Evolutionary conservation across 208 protist species (phyloP).

Genomic region (Wallacemonas sp.): DNA sequence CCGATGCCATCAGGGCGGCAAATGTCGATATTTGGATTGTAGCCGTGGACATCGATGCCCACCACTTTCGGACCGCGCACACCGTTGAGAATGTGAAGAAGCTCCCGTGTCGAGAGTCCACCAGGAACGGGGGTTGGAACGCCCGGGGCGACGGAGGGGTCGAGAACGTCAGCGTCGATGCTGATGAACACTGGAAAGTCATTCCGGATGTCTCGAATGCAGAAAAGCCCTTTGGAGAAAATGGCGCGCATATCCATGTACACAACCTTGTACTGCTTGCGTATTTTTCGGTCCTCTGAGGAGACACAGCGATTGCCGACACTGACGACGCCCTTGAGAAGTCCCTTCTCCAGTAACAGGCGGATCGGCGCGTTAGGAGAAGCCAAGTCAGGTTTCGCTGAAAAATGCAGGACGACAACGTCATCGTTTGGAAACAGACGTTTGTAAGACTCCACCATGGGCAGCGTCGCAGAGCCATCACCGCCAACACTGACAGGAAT

Average conservation of each 20-base stretch:
- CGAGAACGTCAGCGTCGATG: slow-evolving; percentile 76
- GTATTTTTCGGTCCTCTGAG: slow-evolving; percentile 59
- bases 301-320: slow-evolving; percentile 75
- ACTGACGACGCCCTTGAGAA: slow-evolving; percentile 79
- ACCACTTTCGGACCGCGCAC: slow-evolving; percentile 78
- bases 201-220: slow-evolving; percentile 85
- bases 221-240: slow-evolving; percentile 80
- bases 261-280: slow-evolving; percentile 78
- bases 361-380: slow-evolving; percentile 44
- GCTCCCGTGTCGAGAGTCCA: slow-evolving; percentile 72
- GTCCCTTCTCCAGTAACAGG: slow-evolving; percentile 65
- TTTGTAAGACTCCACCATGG: slow-evolving; percentile 85
- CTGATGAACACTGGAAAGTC: slow-evolving; percentile 85
- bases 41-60: slow-evolving; percentile 81
- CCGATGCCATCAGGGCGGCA: slow-evolving; percentile 62
- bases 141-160: slow-evolving; percentile 74
- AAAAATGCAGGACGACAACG: slow-evolving; percentile 81
- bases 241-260: slow-evolving; percentile 91
- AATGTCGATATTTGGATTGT: slow-evolving; percentile 57
- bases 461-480: slow-evolving; percentile 64
- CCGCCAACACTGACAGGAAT: slow-evolving; percentile 73
- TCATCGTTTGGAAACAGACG: slow-evolving; percentile 68
- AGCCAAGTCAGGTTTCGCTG: slow-evolving; percentile 41
- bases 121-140: slow-evolving; percentile 55
- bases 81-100: slow-evolving; percentile 77